Base-by-base conservation (phyloP, 352 stramenopile genomes). In the Phytophthora syringae region DNA sequence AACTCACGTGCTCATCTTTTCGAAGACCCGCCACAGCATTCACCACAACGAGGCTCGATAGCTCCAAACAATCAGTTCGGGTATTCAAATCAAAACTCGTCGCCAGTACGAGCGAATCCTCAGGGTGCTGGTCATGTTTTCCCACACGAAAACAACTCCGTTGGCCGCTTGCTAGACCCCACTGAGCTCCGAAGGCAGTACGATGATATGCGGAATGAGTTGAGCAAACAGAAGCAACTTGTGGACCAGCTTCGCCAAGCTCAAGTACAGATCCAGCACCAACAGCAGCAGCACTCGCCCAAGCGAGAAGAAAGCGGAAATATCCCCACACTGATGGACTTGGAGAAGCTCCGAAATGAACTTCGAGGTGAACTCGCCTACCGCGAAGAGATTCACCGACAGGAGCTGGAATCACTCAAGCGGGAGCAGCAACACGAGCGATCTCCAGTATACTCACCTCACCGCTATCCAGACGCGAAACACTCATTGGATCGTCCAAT, bases 311-410 rank as follows among this genome's bases (percentile, higher is more conserved):
- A 62, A 30, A 71, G 27, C 18, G 48, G 37, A 11, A 65, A 28
- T 49, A 55, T 61, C 1, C 69, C 68, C 7, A 86, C 78, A 22
- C 40, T 87, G 12, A 74, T 75, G 15, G 80, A 89, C 48, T 62
- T 92, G n/a, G 78, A 92, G 44, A 71, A 77, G 32, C 64, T 90
- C 20, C 79, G 82, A 2, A 74, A 77, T 7, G 77, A 89, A 42
- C 47, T 89, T 9, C 74, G 73, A 5, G 75, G 74, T 21, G 79
- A 90, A 42, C 63, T 90, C 2, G 77, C 66, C 24, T 77, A 84
- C 11, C 77, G 77, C 16, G 79, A 90, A 51, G 55, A 63, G 7
- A 30, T 81, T 25, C 79, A 90, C 34, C 81, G 67, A 21, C 67
- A 82, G 30, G 79, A 90, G 16, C 49, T 88, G 1, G 79, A 75